Evolutionary conservation across 208 protist species (phyloP).

Genomic region (Leishmania arabica): DNA sequence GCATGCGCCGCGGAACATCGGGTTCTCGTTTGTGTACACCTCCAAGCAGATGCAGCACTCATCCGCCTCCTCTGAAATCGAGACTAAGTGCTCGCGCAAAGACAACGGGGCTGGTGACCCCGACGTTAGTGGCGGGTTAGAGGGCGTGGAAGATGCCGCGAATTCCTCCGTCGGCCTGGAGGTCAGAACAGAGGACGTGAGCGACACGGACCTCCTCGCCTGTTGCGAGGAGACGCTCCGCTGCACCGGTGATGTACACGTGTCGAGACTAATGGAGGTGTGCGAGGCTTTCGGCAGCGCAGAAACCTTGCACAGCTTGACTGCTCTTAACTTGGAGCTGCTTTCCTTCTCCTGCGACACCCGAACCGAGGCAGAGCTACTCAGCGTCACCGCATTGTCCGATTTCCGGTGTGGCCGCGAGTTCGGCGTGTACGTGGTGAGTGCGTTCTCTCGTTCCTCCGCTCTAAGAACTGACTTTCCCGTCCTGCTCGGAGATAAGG

Average conservation of each 20-base stretch:
- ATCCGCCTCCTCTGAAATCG: constrained; percentile 43
- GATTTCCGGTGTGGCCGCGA: background rate
- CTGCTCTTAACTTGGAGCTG: background rate
- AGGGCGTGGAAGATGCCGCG: background rate
- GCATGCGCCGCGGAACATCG: constrained; percentile 55
- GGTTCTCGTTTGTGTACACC: constrained; percentile 64
- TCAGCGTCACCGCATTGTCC: background rate
- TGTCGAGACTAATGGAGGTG: background rate
- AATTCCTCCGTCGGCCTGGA: background rate
- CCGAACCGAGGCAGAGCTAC: background rate
- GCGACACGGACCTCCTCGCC: background rate
- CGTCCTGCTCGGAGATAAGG: background rate
- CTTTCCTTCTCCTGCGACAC: background rate
- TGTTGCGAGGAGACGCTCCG: background rate
- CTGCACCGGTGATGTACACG: background rate
- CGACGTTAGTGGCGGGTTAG: background rate
- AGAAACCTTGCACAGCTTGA: background rate
- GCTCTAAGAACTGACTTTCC: background rate
- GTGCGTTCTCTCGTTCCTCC: background rate
- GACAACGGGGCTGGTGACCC: background rate
- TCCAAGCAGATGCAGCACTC: constrained; percentile 83
- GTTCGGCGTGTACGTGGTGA: background rate
- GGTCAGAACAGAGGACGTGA: background rate
- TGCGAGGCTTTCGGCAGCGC: background rate
- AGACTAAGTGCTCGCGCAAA: background rate